These are phyloP conservation scores for Dunaliella primolecta DNA, from an alignment of 139 green algal genomes.

Conservation along the genomic window DNA sequence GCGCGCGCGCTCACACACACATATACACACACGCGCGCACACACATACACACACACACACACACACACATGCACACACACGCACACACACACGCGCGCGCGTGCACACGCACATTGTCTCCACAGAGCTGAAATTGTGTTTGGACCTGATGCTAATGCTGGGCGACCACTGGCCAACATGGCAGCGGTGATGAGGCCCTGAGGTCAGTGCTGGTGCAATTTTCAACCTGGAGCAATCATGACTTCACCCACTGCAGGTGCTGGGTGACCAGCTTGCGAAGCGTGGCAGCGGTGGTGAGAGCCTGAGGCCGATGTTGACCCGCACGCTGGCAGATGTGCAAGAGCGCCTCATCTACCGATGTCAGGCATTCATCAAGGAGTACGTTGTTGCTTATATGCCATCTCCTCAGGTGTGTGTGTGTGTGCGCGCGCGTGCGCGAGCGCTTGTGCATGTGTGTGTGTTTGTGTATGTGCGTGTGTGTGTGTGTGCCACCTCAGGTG, in stretches of 20 bases:
- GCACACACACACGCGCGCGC: no score
- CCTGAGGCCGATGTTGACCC: conserved; percentile 70
- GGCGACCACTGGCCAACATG: no score
- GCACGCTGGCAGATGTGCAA: conserved; percentile 87
- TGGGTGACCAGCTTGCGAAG: conserved; percentile 69
- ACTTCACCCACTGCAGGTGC: no score
- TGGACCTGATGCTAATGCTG: no score
- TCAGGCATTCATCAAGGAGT: conserved; percentile 71
- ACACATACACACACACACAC: neutral
- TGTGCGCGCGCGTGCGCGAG: conserved; percentile 51
- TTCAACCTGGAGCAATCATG: no score
- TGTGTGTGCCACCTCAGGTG: no score
- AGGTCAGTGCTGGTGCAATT: no score
- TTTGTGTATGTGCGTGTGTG: neutral
- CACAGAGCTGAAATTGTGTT: no score
- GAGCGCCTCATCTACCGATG: conserved; percentile 83
- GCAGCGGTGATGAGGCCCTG: no score
- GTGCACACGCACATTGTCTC: no score
- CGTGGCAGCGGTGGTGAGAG: conserved; percentile 59
- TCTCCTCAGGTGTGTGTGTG: conserved; percentile 49
- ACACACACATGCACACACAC: no score
- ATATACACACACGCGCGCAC: neutral
- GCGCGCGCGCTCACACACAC: neutral
- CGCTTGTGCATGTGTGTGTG: neutral
- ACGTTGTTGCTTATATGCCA: conserved; percentile 70